Evolutionary conservation across 495 filamentous ascomycete genomes (phyloP), one percentile per base, ranked within the genome.

Genomic region (Tricharina praecox): DNA sequence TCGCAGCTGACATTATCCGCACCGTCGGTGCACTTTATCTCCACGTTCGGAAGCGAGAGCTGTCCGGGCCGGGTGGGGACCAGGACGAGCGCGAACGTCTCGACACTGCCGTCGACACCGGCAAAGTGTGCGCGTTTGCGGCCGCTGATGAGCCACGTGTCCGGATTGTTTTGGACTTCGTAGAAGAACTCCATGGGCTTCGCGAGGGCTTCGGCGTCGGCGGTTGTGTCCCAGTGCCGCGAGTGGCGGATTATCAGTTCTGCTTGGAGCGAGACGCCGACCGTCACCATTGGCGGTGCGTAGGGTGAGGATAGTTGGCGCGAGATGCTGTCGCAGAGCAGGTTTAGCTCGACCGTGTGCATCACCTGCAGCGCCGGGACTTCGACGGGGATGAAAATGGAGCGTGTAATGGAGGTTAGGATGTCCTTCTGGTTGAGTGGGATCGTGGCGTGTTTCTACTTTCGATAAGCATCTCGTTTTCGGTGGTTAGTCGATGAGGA

Each of bases 341-440:
- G 66, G 21, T 69, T 70, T 35, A 95, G 73, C 45, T 86, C 77
- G 15, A 79, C 82, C 0, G 81, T 92, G 63, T 88, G 81, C 1
- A 96, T 77, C 21, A 95, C 74, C 46, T 81, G 75, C 20, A 94
- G 70, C 4, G 80, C 72, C 0, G 90, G 92, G n/a, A 96, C 73
- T 36, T 93, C 82, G 16, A 96, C 85, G 0, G 80, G 74, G 47
- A 85, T 81, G 3, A 74, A 64, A 46, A 85, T 76, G 9, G 71
- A 68, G 13, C 64, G 66, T 30, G 52, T 20, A 37, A 41, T 21
- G 36, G 28, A 3, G 53, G 43, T 7, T 50, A 49, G 21, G 53
- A 52, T 49, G 23, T 50, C 43, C 30, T 45, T 47, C 11, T 49
- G 25, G 20, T 41, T 25, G 3, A 53, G 35, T 28, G 38, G 23